phyloP scores from a whole-genome alignment of 1,284 basidiomycete genomes.

The Leccinum huronense region DNA sequence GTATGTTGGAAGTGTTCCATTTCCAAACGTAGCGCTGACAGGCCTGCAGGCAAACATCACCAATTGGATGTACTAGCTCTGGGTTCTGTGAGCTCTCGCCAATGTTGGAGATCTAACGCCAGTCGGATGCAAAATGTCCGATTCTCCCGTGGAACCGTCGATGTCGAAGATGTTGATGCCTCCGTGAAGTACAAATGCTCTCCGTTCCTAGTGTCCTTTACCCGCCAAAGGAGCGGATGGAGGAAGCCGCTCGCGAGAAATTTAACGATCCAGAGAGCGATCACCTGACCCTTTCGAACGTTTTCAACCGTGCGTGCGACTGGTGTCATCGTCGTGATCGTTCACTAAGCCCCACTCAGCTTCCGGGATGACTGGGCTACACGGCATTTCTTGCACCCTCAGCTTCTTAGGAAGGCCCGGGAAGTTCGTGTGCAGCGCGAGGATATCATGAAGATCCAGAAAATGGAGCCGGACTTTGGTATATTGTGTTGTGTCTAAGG shows the following conservation, averaged over 20 bases:
- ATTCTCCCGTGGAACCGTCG: slow-evolving; percentile 97
- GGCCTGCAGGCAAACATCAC: slow-evolving; percentile 77
- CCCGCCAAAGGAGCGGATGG: slow-evolving; percentile 90
- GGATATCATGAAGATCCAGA: slow-evolving; percentile 98
- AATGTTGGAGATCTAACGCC: slow-evolving; percentile 96
- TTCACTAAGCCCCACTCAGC: slow-evolving; percentile 39
- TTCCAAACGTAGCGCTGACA: slow-evolving; percentile 41
- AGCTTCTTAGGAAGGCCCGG: slow-evolving; percentile 90
- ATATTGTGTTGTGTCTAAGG: slow-evolving; percentile 45
- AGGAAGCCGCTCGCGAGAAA: slow-evolving; percentile 95
- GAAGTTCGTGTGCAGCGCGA: slow-evolving; percentile 97
- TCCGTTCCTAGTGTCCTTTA: slow-evolving; percentile 98
- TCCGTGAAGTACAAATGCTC: slow-evolving; percentile 95
- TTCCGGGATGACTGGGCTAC: slow-evolving; percentile 93
- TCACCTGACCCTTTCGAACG: slow-evolving; percentile 93
- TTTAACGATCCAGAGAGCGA: slow-evolving; percentile 99
- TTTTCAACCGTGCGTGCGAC: slow-evolving; percentile 77
- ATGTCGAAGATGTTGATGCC: slow-evolving; percentile 99
- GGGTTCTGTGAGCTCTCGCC: slow-evolving; percentile 97
- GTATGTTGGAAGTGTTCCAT: slow-evolving; percentile 47
- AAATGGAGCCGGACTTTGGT: slow-evolving; percentile 95
- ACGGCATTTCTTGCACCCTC: slow-evolving; percentile 95
- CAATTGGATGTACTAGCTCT: slow-evolving; percentile 99
- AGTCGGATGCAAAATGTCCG: slow-evolving; percentile 94
- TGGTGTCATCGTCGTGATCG: not conserved